Base-by-base conservation (phyloP, 768 basidiomycete genomes). In the Tulasnella sp. region DNA sequence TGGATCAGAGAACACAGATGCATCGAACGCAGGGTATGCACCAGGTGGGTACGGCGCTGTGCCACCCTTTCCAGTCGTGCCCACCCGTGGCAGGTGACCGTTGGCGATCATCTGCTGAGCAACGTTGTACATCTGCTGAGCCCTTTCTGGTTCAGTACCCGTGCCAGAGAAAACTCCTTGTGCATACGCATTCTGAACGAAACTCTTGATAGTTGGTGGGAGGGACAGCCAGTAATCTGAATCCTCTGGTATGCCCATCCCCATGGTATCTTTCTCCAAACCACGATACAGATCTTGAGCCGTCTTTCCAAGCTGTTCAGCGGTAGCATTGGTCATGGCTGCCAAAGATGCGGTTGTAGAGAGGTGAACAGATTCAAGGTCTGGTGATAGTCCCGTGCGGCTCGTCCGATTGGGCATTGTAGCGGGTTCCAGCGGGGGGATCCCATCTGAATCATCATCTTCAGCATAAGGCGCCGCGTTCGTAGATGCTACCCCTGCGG, bases 161-260 rank as follows among this genome's bases (percentile, higher is more conserved):
- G 21, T 34, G 12, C 54, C 51, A 9, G 38, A 27, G 15, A 53
- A 38, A 24, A 63, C 65, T 59, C 59, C 66, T 31, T 63, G 63
- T 41, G 64, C 64, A 50, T 64, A 66, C 9, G 75, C 75, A 53
- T 73, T 74, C 63, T 80, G 74, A 68, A 86, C 83, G 68, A 85
- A 85, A 62, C 77, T 81, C 66, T 82, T 78, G 61, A 85, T 76
- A 65, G 85, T 80, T 22, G 79, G 76, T 38, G 85, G 84, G 46
- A 86, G 75, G 41, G 79, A 77, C 49, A 80, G 77, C 84, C 83
- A 84, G 67, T 85, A 84, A 49, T 80, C 81, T 63, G 83, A 81
- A 62, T 82, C 81, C 50, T 75, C 72, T 48, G 60, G 68, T 59
- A 62, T 70, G 59, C 38, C 65, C 65, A 21, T 66, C 72, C n/a